Evolutionary conservation across 768 basidiomycete species (phyloP).

Genomic region (Suillus tomentosus): DNA sequence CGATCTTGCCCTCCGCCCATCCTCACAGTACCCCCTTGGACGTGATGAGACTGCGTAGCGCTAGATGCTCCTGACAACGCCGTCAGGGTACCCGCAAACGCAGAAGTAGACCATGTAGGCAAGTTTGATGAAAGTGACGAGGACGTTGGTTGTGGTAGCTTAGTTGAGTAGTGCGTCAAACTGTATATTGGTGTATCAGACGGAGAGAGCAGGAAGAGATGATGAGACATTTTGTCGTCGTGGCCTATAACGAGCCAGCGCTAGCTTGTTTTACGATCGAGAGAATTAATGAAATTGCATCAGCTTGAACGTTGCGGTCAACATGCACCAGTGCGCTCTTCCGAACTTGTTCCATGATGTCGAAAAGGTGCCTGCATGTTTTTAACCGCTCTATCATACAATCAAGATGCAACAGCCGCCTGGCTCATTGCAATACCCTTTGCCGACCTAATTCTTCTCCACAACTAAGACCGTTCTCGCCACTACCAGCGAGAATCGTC

Average conservation of each 20-base stretch:
- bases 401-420: conserved; percentile 9
- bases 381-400: conserved; percentile 6
- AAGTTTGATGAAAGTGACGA: conserved; percentile 81
- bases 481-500: background rate
- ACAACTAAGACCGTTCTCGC: background rate
- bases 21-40: conserved; percentile 61
- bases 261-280: conserved; percentile 2
- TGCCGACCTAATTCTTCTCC: background rate
- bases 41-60: conserved; percentile 61
- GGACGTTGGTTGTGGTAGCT: conserved; percentile 57
- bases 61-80: conserved; percentile 85
- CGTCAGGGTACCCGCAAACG: conserved; percentile 86
- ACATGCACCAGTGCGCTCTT: conserved; percentile 10
- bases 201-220: conserved; percentile 82
- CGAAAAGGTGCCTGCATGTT: conserved; percentile 6
- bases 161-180: conserved; percentile 80
- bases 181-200: conserved; percentile 86
- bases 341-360: conserved; percentile 13
- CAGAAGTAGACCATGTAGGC: conserved; percentile 89
- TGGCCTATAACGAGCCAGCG: background rate
- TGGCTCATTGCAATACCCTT: conserved; percentile 8
- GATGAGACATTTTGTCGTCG: conserved; percentile 69
- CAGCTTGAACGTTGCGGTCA: background rate
- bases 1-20: conserved; percentile 84
- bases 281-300: background rate